Evolutionary conservation across 2,329 filamentous ascomycete genomes (phyloP).

Genomic region (Stenocarpella maydis): DNA sequence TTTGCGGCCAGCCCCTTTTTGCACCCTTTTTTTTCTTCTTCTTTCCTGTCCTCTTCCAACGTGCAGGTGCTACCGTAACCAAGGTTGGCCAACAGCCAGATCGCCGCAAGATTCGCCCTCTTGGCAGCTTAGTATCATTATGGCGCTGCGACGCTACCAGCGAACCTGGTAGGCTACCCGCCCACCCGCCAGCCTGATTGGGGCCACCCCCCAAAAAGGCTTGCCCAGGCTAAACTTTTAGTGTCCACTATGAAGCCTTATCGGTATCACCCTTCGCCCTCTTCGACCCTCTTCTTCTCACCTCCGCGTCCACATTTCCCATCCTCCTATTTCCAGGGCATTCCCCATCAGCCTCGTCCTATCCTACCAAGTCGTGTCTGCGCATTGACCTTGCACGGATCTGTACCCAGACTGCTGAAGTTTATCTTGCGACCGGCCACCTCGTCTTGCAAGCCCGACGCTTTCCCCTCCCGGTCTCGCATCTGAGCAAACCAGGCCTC

Average conservation of each 20-base stretch:
- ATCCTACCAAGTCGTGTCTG: not conserved
- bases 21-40: not conserved
- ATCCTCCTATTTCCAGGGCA: slow-evolving; percentile 17
- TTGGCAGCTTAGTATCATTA: slow-evolving; percentile 24
- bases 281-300: not conserved
- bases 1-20: slow-evolving; percentile 16
- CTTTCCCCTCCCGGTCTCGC: not conserved
- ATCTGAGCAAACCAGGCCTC: slow-evolving; percentile 29
- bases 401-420: slow-evolving; percentile 2
- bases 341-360: not conserved
- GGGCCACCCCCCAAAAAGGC: not conserved
- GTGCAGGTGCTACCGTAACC: no score
- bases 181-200: slow-evolving; percentile 9
- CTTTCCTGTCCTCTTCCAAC: not conserved
- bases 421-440: slow-evolving; percentile 23
- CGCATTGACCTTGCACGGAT: slow-evolving; percentile 26
- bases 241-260: slow-evolving; percentile 28
- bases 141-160: slow-evolving; percentile 7
- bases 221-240: slow-evolving; percentile 11
- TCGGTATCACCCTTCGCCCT: slow-evolving; percentile 9
- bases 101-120: slow-evolving; percentile 27
- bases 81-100: slow-evolving; percentile 1
- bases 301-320: slow-evolving; percentile 10
- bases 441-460: slow-evolving; percentile 14
- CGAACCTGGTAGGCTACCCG: not conserved